phyloP scores from a whole-genome alignment of 2,329 filamentous ascomycete genomes.

The Aureobasidium subglaciale region DNA sequence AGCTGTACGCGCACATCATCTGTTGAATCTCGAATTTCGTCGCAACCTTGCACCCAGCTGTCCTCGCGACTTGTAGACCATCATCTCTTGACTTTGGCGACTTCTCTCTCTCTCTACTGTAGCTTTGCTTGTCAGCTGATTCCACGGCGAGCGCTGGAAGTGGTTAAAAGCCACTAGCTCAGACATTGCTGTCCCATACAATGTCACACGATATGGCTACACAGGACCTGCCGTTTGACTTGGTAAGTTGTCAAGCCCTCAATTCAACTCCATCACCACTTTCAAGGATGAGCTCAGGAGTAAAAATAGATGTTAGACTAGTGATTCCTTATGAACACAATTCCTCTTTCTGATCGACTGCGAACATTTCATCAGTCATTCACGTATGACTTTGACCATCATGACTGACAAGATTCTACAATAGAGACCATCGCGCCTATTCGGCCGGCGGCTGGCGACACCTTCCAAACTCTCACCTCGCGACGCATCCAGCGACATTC shows the following conservation, averaged over 20 bases:
- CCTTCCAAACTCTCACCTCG: too few relatives aligned
- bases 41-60: neutral
- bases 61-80: too few relatives aligned
- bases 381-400: neutral
- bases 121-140: too few relatives aligned
- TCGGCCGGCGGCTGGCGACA: too few relatives aligned
- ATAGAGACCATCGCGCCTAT: neutral
- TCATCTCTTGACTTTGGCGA: neutral
- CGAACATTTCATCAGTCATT: neutral
- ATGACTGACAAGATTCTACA: neutral
- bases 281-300: slow-evolving; percentile 19
- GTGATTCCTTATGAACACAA: slow-evolving; percentile 23
- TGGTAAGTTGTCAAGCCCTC: too few relatives aligned
- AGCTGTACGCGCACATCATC: neutral
- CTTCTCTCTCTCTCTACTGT: too few relatives aligned
- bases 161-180: too few relatives aligned
- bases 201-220: too few relatives aligned
- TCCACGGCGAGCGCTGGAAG: too few relatives aligned
- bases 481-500: too few relatives aligned
- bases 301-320: slow-evolving; percentile 37
- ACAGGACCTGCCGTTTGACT: too few relatives aligned
- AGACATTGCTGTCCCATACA: too few relatives aligned
- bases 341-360: neutral
- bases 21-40: neutral
- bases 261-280: neutral